These are phyloP conservation scores for Colletotrichum agaves DNA, from an alignment of 2,329 filamentous ascomycete species.

Conservation along the genomic window DNA sequence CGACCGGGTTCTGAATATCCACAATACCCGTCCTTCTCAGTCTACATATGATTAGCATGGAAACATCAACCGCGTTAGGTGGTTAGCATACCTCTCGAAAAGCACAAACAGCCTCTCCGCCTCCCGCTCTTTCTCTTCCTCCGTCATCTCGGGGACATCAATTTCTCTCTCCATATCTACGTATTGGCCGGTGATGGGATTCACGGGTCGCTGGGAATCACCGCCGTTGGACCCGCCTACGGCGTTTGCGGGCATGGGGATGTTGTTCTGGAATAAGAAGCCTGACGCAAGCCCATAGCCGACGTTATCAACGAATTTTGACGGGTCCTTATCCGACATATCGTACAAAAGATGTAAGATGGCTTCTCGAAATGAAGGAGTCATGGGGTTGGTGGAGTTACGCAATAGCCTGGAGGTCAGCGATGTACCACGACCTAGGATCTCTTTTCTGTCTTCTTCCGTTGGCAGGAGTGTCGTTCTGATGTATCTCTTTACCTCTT, in stretches of 20 bases:
- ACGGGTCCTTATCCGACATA: slow-evolving; percentile 82
- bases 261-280: slow-evolving; percentile 85
- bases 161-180: slow-evolving; percentile 72
- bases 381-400: slow-evolving; percentile 78
- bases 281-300: slow-evolving; percentile 95
- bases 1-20: slow-evolving; percentile 82
- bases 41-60: slow-evolving; percentile 44
- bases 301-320: slow-evolving; percentile 87
- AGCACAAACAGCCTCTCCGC: slow-evolving; percentile 90
- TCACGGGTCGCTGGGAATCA: slow-evolving; percentile 61
- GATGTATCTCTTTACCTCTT: slow-evolving; percentile 70
- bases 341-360: slow-evolving; percentile 88
- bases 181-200: slow-evolving; percentile 89
- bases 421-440: slow-evolving; percentile 79
- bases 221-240: slow-evolving; percentile 60
- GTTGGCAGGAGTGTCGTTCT: slow-evolving; percentile 78
- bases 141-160: slow-evolving; percentile 79
- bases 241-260: slow-evolving; percentile 77
- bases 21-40: slow-evolving; percentile 81
- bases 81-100: slow-evolving; percentile 77
- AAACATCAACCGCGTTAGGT: neutral
- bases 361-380: slow-evolving; percentile 77
- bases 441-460: slow-evolving; percentile 77
- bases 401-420: slow-evolving; percentile 81
- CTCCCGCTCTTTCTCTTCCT: slow-evolving; percentile 91